A percentile compares a stretch with the other conserved stretches of the same genome.
phyloP scores from a whole-genome alignment of 306 rosid genomes.

The Malus orientalis region DNA sequence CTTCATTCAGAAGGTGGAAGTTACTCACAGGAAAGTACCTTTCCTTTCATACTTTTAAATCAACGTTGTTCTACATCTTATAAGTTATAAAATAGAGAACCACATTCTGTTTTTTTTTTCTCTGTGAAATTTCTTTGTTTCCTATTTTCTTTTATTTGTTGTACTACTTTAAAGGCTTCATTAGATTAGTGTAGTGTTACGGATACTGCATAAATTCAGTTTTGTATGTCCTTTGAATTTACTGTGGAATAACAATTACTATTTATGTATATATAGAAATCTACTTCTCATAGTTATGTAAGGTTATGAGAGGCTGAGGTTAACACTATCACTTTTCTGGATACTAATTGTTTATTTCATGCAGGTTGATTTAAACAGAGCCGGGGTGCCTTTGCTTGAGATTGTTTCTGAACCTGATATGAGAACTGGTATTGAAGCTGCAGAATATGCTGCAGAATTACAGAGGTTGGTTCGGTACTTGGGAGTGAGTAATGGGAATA shows the following conservation, averaged over 20 bases:
- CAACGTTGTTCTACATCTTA: background rate
- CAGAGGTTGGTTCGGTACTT: conserved; percentile 90
- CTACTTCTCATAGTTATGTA: background rate
- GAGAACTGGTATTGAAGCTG: conserved; percentile 95
- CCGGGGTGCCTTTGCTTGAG: conserved; percentile 96
- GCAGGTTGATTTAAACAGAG: conserved; percentile 95
- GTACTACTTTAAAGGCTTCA: background rate
- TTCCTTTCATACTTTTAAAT: background rate
- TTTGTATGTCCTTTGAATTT: background rate
- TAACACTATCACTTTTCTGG: background rate
- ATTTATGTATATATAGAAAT: background rate
- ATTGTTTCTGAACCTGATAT: conserved; percentile 98
- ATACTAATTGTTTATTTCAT: conserved; percentile 8
- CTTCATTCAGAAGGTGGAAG: conserved; percentile 75
- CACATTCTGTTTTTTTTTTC: background rate
- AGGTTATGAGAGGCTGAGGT: background rate
- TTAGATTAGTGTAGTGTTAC: background rate
- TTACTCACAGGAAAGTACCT: conserved; percentile 56
- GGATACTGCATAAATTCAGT: background rate
- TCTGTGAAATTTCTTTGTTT: background rate
- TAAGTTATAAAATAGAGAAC: background rate
- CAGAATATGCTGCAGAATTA: conserved; percentile 91
- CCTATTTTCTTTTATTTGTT: background rate
- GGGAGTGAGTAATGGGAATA: conserved; percentile 93
- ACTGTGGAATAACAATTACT: background rate